phyloP scores from a whole-genome alignment of 2,329 filamentous ascomycete species.

The Zalaria sp. region DNA sequence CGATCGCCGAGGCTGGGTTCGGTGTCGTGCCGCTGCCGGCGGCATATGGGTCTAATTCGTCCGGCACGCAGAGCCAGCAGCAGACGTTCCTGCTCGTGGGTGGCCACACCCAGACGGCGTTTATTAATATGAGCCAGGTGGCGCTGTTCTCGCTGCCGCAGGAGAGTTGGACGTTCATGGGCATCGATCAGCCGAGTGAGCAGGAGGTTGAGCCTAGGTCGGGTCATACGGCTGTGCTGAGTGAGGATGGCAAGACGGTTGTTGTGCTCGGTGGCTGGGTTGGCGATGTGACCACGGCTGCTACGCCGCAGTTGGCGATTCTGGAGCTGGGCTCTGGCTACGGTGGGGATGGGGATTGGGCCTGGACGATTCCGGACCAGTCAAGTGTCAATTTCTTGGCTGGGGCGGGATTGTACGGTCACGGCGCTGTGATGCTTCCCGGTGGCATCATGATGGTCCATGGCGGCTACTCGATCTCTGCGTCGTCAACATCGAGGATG shows the following conservation, averaged over 20 bases:
- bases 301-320: conserved; percentile 67
- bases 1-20: conserved; percentile 76
- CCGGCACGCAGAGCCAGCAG: conserved; percentile 52
- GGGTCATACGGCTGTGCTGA: conserved; percentile 75
- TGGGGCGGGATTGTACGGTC: conserved; percentile 43
- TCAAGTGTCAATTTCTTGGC: conserved; percentile 27
- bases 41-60: conserved; percentile 52
- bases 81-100: conserved; percentile 70
- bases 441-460: conserved; percentile 47
- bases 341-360: conserved; percentile 48
- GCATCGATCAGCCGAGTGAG: conserved; percentile 37
- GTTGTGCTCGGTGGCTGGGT: conserved; percentile 87
- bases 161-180: conserved; percentile 71
- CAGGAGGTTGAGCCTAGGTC: conserved; percentile 59
- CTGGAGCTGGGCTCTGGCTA: conserved; percentile 63
- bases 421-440: conserved; percentile 47
- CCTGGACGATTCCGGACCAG: conserved; percentile 49
- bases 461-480: conserved; percentile 41
- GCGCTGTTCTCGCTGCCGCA: conserved; percentile 80
- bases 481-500: conserved; percentile 17
- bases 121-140: conserved; percentile 87
- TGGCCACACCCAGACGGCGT: conserved; percentile 69
- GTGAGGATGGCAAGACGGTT: conserved; percentile 62
- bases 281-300: conserved; percentile 60
- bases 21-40: conserved; percentile 61